Percentiles rank a stretch among this genome's conserved stretches.
Conservation (phyloP, 129 eudicot species). For the Tagetes erecta region DNA sequence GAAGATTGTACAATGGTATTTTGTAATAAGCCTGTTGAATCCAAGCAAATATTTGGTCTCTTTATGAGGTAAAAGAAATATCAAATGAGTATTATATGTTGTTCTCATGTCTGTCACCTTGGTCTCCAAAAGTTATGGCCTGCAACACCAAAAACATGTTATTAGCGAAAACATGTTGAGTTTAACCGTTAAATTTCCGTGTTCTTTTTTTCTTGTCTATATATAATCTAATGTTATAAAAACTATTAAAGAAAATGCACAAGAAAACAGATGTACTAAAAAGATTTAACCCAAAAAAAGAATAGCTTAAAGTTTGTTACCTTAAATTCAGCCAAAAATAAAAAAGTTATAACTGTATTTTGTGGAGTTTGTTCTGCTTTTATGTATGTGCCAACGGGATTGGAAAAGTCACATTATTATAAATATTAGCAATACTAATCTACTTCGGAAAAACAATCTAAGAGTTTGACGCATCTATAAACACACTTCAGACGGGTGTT, state of each 20-base stretch:
- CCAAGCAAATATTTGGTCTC: constrained; percentile 14
- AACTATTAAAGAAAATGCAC: not conserved
- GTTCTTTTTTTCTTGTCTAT: not conserved
- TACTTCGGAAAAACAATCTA: not conserved
- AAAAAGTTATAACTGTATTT: too few species aligned
- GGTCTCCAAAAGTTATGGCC: constrained; percentile 88
- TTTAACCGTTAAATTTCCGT: not conserved
- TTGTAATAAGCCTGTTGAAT: constrained; percentile 13
- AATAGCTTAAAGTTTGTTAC: not conserved
- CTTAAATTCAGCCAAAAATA: not conserved
- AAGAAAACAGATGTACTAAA: not conserved
- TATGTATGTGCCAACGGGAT: not conserved
- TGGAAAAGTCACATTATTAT: not conserved
- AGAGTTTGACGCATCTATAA: not conserved
- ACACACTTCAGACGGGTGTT: not conserved
- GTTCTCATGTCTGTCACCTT: constrained; percentile 48
- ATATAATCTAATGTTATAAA: not conserved
- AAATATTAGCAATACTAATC: not conserved
- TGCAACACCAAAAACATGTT: constrained; percentile 28
- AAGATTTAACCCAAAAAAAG: not conserved
- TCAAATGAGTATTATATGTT: constrained; percentile 14
- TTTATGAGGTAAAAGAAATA: constrained; percentile 21
- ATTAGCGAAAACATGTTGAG: not conserved
- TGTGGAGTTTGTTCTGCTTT: not conserved
- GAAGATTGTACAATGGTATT: constrained; percentile 16